These are phyloP conservation scores for Plasmodium coatneyi DNA, from an alignment of 169 alveolate genomes.

Conservation along the genomic window DNA sequence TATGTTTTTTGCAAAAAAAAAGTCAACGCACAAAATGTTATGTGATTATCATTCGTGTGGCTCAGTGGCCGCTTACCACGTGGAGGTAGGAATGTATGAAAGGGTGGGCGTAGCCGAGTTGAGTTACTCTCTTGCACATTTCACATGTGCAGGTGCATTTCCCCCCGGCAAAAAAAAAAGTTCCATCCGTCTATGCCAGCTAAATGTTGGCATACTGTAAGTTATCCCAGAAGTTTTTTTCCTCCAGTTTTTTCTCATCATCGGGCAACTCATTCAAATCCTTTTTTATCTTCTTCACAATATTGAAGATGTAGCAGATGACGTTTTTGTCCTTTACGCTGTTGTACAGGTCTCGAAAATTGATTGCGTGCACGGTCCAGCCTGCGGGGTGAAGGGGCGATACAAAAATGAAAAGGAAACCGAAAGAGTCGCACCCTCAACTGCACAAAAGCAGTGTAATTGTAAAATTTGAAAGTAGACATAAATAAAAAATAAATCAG, in stretches of 20 bases:
- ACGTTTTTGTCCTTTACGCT: conserved; percentile 71
- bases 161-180: neutral
- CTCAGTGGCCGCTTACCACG: neutral
- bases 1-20: neutral
- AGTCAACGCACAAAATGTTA: neutral
- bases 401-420: neutral
- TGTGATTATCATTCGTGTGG: neutral
- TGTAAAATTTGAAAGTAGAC: neutral
- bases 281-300: conserved; percentile 56
- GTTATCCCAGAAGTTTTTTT: conserved; percentile 67
- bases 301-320: conserved; percentile 52
- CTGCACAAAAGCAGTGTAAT: neutral
- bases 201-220: conserved; percentile 49
- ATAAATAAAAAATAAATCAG: too few relatives aligned
- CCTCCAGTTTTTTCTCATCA: conserved; percentile 48
- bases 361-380: conserved; percentile 59
- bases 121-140: neutral
- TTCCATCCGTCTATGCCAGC: neutral
- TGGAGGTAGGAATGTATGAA: neutral
- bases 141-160: neutral
- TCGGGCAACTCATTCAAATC: conserved; percentile 47
- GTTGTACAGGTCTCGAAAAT: conserved; percentile 66
- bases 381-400: conserved; percentile 7
- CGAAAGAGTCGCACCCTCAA: neutral
- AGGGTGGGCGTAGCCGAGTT: neutral